Percentiles rank a stretch among this genome's conserved stretches.
These are phyloP conservation scores for Udeniomyces megalosporus DNA, from an alignment of 768 basidiomycete species.

Conservation along the genomic window DNA sequence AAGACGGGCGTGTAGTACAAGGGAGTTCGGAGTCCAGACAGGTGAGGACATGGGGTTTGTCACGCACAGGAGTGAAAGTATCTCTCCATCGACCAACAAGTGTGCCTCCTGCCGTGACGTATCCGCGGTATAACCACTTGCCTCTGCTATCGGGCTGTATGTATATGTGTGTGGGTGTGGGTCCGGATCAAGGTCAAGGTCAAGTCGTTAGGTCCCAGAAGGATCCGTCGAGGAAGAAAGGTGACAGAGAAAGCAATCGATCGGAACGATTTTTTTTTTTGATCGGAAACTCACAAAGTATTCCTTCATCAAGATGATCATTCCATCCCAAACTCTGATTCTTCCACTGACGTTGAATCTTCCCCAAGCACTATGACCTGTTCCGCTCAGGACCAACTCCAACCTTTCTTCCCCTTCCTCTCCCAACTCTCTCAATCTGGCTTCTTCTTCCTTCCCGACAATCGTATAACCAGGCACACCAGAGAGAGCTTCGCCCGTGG, in stretches of 20 bases:
- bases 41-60: too few species aligned
- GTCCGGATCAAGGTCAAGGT: too few species aligned
- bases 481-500: constrained; percentile 19
- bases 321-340: constrained; percentile 29
- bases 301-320: constrained; percentile 29
- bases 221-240: too few species aligned
- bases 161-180: background rate
- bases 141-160: constrained; percentile 15
- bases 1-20: too few species aligned
- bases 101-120: constrained; percentile 27
- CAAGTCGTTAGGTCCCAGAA: too few species aligned
- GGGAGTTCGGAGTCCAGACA: too few species aligned
- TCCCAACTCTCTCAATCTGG: constrained; percentile 15
- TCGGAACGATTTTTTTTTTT: too few species aligned
- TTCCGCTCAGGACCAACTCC: constrained; percentile 27
- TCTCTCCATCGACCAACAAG: constrained; percentile 29
- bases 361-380: constrained; percentile 30
- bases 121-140: constrained; percentile 27
- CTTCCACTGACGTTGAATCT: constrained; percentile 27
- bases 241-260: too few species aligned
- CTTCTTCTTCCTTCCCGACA: constrained; percentile 22
- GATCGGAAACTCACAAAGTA: constrained; percentile 24
- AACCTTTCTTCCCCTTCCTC: constrained; percentile 18
- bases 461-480: constrained; percentile 22
- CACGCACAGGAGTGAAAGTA: too few species aligned